Percentiles rank a stretch among this genome's conserved stretches.
These are phyloP conservation scores for Phialocephala subalpina DNA, from an alignment of 2,329 filamentous ascomycete species.

Conservation along the genomic window DNA sequence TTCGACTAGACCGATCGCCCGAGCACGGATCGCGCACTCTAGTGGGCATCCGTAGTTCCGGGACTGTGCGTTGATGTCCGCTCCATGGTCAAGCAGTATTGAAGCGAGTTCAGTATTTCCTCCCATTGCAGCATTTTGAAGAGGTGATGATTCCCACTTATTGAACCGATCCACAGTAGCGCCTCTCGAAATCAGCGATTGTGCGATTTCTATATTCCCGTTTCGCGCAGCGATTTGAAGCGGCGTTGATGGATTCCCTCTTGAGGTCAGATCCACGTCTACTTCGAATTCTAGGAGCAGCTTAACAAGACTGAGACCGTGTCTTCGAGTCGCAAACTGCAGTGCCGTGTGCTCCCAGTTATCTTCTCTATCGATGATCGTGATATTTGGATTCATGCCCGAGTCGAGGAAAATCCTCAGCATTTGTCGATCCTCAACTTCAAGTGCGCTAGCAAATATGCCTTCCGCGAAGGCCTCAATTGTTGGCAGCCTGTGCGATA, in stretches of 20 bases:
- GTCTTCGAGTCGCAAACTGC: too few species aligned
- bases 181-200: background rate
- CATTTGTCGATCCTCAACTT: background rate
- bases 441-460: conserved; percentile 4
- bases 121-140: background rate
- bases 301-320: too few species aligned
- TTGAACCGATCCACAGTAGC: background rate
- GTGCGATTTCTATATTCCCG: background rate
- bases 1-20: background rate
- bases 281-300: too few species aligned
- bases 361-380: background rate
- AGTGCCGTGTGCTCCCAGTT: background rate
- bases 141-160: background rate
- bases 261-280: too few species aligned
- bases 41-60: background rate
- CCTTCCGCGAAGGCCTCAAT: conserved; percentile 12
- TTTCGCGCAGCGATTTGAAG: background rate
- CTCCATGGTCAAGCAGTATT: background rate
- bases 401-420: conserved; percentile 3
- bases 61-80: background rate
- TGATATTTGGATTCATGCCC: conserved; percentile 9
- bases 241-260: too few species aligned
- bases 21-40: background rate
- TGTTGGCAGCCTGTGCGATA: conserved; percentile 7
- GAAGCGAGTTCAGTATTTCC: background rate